Conservation (phyloP, 495 filamentous ascomycete species). For the Tuber microsphaerosporum region DNA sequence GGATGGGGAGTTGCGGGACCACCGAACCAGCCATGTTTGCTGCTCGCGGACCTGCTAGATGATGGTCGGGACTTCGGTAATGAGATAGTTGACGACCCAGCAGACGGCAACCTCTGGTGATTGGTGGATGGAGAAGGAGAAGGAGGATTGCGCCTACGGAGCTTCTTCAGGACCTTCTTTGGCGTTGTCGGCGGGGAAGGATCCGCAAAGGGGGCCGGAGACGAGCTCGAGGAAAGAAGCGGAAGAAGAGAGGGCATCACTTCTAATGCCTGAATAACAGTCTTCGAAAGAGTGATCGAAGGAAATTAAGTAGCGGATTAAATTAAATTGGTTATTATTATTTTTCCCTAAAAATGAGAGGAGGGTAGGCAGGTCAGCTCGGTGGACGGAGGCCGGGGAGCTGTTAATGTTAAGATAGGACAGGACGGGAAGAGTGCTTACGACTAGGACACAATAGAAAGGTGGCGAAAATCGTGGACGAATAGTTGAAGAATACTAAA, state of each 20-base stretch:
- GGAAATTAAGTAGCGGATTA: conserved; percentile 7
- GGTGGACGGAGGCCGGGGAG: neutral
- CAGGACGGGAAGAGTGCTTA: conserved; percentile 1
- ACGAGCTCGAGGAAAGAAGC: conserved; percentile 18
- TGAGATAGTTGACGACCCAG: conserved; percentile 36
- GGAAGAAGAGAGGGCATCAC: conserved; percentile 29
- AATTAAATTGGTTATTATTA: conserved; percentile 11
- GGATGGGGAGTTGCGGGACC: conserved; percentile 18
- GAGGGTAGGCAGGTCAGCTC: conserved; percentile 4
- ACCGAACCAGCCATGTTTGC: conserved; percentile 27
- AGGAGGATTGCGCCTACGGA: conserved; percentile 39
- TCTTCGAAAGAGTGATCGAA: neutral
- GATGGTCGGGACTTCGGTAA: conserved; percentile 30
- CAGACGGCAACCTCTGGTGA: conserved; percentile 37
- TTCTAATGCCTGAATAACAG: neutral
- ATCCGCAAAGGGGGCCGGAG: neutral
- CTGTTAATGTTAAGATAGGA: conserved; percentile 19
- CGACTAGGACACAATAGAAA: neutral
- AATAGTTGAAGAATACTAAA: neutral
- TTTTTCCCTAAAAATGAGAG: conserved; percentile 1
- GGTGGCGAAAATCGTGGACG: conserved; percentile 3
- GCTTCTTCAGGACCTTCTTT: conserved; percentile 32
- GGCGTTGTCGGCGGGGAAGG: conserved; percentile 18
- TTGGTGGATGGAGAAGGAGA: conserved; percentile 25
- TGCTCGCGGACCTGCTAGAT: conserved; percentile 27